Percentiles rank a stretch among this genome's conserved stretches.
Conservation (phyloP, 2,329 filamentous ascomycete genomes). For the Pestalotiopsis sp. region DNA sequence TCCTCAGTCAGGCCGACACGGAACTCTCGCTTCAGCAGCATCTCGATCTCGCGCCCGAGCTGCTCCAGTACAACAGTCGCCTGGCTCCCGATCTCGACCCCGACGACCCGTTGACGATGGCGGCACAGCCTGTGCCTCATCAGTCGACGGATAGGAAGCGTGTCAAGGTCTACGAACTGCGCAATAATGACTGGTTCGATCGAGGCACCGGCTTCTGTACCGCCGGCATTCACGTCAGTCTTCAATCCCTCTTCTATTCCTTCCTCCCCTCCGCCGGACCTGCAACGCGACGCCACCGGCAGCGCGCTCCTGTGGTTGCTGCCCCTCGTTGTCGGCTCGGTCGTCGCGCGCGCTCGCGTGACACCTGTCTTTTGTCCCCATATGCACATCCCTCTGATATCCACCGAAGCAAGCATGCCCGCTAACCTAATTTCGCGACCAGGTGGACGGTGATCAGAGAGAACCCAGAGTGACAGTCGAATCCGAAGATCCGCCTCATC, state of each 20-base stretch:
- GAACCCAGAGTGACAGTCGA: conserved; percentile 89
- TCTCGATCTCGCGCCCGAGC: conserved; percentile 56
- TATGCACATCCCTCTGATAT: background rate
- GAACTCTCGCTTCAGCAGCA: conserved; percentile 64
- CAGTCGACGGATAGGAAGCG: conserved; percentile 69
- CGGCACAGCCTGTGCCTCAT: conserved; percentile 71
- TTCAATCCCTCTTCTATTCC: conserved; percentile 13
- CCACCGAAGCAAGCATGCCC: background rate
- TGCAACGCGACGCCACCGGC: background rate
- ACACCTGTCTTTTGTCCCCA: conserved; percentile 10
- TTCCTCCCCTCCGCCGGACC: conserved; percentile 10
- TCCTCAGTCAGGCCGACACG: conserved; percentile 55
- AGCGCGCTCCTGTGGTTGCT: background rate
- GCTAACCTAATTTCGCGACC: conserved; percentile 6
- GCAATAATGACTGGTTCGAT: conserved; percentile 99
- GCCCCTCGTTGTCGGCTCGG: background rate
- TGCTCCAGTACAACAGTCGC: conserved; percentile 51
- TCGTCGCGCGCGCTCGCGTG: conserved; percentile 8
- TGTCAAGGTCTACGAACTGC: conserved; percentile 98
- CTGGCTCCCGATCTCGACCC: conserved; percentile 55
- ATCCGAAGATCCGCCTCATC: conserved; percentile 87
- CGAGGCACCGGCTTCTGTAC: conserved; percentile 94
- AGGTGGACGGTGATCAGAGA: conserved; percentile 67
- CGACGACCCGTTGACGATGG: conserved; percentile 66
- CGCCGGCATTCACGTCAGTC: conserved; percentile 68